Evolutionary conservation across 768 basidiomycete species (phyloP).

Genomic region (Pilatotrama ljubarskyi): DNA sequence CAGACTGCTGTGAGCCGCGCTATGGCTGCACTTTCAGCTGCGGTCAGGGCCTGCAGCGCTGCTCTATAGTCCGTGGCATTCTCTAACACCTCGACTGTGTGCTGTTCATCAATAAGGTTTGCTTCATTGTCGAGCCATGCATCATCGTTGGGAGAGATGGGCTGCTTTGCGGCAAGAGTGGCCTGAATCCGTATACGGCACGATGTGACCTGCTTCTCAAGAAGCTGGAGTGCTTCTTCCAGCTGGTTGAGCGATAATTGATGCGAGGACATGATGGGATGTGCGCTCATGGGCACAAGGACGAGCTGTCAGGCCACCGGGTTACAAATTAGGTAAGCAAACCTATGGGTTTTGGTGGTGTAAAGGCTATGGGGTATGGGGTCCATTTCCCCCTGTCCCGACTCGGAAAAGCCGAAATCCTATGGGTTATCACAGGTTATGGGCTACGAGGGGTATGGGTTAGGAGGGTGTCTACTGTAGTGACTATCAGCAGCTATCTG

Average conservation of each 20-base stretch:
- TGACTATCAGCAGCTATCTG: too few relatives aligned
- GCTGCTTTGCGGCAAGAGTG: neutral
- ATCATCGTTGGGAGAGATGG: neutral
- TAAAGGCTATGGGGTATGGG: neutral
- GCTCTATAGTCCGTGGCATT: neutral
- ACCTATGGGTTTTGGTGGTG: too few relatives aligned
- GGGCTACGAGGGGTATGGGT: neutral
- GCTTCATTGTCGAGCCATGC: neutral
- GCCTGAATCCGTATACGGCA: neutral
- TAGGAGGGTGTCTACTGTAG: neutral
- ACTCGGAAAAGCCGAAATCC: neutral
- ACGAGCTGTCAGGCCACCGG: neutral
- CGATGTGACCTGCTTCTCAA: neutral
- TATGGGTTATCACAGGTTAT: conserved; percentile 6
- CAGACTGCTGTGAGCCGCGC: too few relatives aligned
- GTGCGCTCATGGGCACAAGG: too few relatives aligned
- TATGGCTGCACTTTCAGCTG: too few relatives aligned
- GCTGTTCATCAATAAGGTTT: neutral
- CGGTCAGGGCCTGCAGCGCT: neutral
- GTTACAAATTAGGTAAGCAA: neutral
- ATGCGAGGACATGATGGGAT: too few relatives aligned
- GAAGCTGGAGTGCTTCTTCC: neutral
- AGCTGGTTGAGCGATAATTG: neutral
- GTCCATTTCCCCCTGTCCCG: neutral
- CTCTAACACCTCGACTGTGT: neutral